phyloP scores from a whole-genome alignment of 352 stramenopile genomes.

The Pythium chondricola region DNA sequence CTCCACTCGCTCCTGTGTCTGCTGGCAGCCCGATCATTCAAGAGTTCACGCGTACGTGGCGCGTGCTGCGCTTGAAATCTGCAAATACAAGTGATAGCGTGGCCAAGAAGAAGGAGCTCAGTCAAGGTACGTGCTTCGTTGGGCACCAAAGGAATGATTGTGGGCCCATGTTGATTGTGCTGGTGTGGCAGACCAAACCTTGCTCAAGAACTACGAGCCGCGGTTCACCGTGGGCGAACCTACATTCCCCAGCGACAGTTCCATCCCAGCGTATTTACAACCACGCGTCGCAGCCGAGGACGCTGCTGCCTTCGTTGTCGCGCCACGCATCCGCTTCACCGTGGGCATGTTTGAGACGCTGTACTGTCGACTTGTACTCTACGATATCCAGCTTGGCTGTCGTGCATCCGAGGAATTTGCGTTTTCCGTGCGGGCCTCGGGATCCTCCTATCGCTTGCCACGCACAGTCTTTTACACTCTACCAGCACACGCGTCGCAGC shows the following conservation, averaged over 20 bases:
- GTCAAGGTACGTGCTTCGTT: neutral
- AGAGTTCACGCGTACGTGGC: conserved; percentile 15
- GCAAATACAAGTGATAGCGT: conserved; percentile 4
- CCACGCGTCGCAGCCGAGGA: conserved; percentile 43
- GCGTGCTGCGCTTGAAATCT: conserved; percentile 8
- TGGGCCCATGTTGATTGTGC: neutral
- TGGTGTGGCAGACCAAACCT: conserved; percentile 19
- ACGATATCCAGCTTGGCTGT: conserved; percentile 46
- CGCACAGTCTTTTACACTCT: conserved; percentile 52
- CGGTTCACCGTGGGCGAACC: conserved; percentile 28
- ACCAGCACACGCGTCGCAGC: conserved; percentile 35
- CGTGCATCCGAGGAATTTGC: conserved; percentile 62
- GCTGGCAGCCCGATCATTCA: conserved; percentile 9
- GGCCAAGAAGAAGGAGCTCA: conserved; percentile 13
- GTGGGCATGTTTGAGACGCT: conserved; percentile 60
- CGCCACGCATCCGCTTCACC: conserved; percentile 32
- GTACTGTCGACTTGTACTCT: conserved; percentile 50
- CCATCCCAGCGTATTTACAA: conserved; percentile 32
- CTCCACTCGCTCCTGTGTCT: neutral
- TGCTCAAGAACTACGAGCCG: conserved; percentile 67
- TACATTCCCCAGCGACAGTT: conserved; percentile 44
- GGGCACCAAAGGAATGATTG: neutral
- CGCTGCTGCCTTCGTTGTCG: conserved; percentile 38
- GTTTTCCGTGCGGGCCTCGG: conserved; percentile 30
- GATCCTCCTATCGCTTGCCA: neutral